These are phyloP conservation scores for Wickerhamomyces sp. DNA, from an alignment of 1,139 yeast species.

Conservation along the genomic window DNA sequence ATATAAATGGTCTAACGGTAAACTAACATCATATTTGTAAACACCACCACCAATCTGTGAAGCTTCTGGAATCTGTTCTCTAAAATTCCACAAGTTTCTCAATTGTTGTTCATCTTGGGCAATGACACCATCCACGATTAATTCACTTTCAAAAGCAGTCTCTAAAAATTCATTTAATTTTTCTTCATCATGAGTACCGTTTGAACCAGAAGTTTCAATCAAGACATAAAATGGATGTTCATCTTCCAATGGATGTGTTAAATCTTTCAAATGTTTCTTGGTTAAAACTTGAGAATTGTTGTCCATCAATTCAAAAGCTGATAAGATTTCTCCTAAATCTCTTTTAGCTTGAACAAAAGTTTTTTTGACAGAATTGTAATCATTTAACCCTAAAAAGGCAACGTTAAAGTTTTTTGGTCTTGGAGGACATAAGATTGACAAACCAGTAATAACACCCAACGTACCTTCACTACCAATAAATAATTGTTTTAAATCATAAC, in stretches of 20 bases:
- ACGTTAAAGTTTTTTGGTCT: conserved; percentile 85
- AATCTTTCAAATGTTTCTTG: conserved; percentile 43
- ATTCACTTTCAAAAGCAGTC: conserved; percentile 74
- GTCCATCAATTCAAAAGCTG: conserved; percentile 97
- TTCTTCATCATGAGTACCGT: conserved; percentile 77
- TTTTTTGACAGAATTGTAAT: conserved; percentile 76
- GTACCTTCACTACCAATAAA: conserved; percentile 95
- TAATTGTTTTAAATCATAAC: conserved; percentile 85
- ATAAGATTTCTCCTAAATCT: conserved; percentile 78
- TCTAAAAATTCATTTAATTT: conserved; percentile 80
- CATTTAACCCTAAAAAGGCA: conserved; percentile 78
- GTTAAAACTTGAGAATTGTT: conserved; percentile 65
- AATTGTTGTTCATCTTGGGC: conserved; percentile 93
- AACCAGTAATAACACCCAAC: conserved; percentile 84
- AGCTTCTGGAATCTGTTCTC: conserved; percentile 91
- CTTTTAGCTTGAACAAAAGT: conserved; percentile 75
- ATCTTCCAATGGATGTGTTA: conserved; percentile 73
- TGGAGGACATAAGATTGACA: conserved; percentile 87
- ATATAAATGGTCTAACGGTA: conserved; percentile 77
- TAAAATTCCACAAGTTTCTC: conserved; percentile 85
- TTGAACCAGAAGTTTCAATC: conserved; percentile 92
- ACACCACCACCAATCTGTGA: conserved; percentile 86
- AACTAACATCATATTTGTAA: conserved; percentile 91
- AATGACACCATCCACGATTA: conserved; percentile 86
- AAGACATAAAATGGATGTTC: conserved; percentile 82